Conservation (phyloP, 2,329 filamentous ascomycete species). For the Pezicula carpinea region DNA sequence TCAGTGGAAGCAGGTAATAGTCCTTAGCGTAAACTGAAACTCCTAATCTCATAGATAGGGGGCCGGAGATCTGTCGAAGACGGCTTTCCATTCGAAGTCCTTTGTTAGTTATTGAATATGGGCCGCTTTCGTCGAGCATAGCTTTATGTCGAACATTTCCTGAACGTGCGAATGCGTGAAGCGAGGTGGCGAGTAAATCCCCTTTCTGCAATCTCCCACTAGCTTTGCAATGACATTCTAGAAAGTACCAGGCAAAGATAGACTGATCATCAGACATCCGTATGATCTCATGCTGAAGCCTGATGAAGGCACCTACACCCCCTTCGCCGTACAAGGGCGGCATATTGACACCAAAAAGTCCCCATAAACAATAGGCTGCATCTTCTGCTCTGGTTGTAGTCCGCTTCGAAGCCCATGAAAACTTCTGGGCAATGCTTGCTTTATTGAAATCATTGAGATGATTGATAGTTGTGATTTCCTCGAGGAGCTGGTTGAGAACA, state of each 20-base stretch:
- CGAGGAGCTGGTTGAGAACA: not conserved
- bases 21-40: too few relatives aligned
- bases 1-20: too few relatives aligned
- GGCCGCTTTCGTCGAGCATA: not conserved
- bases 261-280: conserved; percentile 30
- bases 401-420: conserved; percentile 32
- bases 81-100: conserved; percentile 4
- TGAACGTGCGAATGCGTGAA: conserved; percentile 2
- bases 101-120: conserved; percentile 7
- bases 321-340: conserved; percentile 32
- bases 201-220: too few relatives aligned
- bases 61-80: not conserved
- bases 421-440: conserved; percentile 27
- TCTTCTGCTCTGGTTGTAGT: conserved; percentile 25
- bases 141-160: not conserved
- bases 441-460: conserved; percentile 10
- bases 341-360: conserved; percentile 32
- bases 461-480: not conserved
- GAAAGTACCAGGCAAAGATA: conserved; percentile 27
- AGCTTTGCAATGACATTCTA: not conserved
- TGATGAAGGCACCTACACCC: conserved; percentile 26
- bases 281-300: conserved; percentile 32
- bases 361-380: conserved; percentile 31
- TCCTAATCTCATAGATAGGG: too few relatives aligned
- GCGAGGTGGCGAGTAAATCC: conserved; percentile 6